A percentile compares a stretch with the other conserved stretches of the same genome.
phyloP scores from a whole-genome alignment of 192 early-diverging fungal genomes.

The Mortierella claussenii region DNA sequence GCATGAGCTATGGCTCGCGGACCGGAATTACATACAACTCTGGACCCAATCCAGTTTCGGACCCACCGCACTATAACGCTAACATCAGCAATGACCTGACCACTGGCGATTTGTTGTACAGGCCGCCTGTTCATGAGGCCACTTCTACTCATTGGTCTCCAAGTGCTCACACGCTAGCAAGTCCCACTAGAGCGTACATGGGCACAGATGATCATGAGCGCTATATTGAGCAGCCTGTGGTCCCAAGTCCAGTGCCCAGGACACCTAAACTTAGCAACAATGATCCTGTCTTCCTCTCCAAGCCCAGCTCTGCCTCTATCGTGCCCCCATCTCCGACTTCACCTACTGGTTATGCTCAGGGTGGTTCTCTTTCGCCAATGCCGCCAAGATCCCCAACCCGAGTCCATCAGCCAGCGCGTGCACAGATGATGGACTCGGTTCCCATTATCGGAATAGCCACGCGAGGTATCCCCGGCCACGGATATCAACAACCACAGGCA shows the following conservation, averaged over 20 bases:
- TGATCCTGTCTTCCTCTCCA: conserved; percentile 17
- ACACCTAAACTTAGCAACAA: conserved; percentile 23
- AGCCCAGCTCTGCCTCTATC: not conserved
- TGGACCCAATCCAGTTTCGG: conserved; percentile 16
- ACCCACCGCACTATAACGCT: conserved; percentile 21
- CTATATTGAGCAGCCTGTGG: conserved; percentile 19
- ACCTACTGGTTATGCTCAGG: not conserved
- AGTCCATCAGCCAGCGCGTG: not conserved
- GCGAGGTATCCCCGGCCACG: conserved; percentile 9
- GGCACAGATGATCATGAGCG: not conserved
- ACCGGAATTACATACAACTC: conserved; percentile 5
- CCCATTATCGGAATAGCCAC: conserved; percentile 33
- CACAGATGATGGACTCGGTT: conserved; percentile 10
- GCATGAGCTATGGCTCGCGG: conserved; percentile 14
- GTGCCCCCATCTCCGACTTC: not conserved
- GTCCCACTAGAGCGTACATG: conserved; percentile 10
- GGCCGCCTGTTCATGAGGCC: conserved; percentile 6
- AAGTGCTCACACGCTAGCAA: conserved; percentile 15
- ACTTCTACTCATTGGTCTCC: conserved; percentile 18
- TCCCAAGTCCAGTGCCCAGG: conserved; percentile 23
- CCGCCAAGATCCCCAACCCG: conserved; percentile 16
- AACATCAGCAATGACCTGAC: not conserved
- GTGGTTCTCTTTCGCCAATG: conserved; percentile 26
- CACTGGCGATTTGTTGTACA: conserved; percentile 15
- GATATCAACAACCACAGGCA: conserved; percentile 1